Percentiles rank a stretch among this genome's conserved stretches.
phyloP scores from a whole-genome alignment of 305 asterid species.

The Striga hermonthica region DNA sequence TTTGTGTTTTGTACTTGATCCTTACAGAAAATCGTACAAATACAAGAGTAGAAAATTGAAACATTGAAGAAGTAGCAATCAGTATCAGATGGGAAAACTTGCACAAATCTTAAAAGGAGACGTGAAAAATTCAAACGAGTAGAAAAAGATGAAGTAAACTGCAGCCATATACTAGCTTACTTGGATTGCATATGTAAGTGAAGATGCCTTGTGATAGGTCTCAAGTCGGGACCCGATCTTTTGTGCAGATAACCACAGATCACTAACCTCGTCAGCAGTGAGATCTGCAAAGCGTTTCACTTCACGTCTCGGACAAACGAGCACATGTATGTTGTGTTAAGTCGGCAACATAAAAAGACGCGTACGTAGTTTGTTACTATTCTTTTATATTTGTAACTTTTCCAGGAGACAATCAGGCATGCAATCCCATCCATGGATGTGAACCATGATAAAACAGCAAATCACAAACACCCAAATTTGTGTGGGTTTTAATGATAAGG shows the following conservation, averaged over 20 bases:
- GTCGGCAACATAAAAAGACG: conserved; percentile 40
- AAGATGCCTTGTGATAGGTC: conserved; percentile 86
- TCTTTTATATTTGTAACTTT: neutral
- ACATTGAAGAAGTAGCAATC: no score
- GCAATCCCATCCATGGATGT: neutral
- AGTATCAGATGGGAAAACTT: no score
- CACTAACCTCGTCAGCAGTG: conserved; percentile 77
- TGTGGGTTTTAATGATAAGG: neutral
- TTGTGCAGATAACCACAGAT: conserved; percentile 80
- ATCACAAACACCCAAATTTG: neutral
- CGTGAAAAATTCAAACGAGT: neutral
- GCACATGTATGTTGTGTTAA: conserved; percentile 83
- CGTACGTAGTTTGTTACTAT: neutral
- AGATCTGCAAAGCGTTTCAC: conserved; percentile 84
- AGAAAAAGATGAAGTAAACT: neutral
- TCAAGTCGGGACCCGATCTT: conserved; percentile 80
- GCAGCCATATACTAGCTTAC: conserved; percentile 42
- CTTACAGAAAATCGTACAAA: no score
- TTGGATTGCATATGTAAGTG: conserved; percentile 83
- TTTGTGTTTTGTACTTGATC: no score
- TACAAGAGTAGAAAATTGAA: no score
- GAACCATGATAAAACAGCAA: neutral
- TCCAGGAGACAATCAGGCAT: no score
- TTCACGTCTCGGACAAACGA: conserved; percentile 90
- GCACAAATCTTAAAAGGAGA: neutral